Evolutionary conservation across 371 early-diverging fungal genomes (phyloP).

Genomic region (Polyrhizophydium stewartii): DNA sequence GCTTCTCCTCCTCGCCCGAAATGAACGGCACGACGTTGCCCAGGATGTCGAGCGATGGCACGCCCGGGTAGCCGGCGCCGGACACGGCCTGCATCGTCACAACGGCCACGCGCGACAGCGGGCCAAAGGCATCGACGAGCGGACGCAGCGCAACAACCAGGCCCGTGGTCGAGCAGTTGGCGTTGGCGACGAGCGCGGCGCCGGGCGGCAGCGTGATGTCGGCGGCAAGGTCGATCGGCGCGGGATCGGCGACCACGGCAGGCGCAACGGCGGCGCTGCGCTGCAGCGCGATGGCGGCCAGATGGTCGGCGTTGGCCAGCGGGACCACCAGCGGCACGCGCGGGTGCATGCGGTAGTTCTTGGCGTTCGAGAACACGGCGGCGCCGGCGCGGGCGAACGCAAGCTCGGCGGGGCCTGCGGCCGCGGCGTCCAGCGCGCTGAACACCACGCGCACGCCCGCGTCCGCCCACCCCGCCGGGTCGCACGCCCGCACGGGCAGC

Average conservation of each 20-base stretch:
- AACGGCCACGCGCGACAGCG: conserved; percentile 70
- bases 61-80: conserved; percentile 95
- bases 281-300: conserved; percentile 75
- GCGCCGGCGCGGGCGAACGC: conserved; percentile 77
- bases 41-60: conserved; percentile 85
- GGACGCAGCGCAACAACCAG: conserved; percentile 89
- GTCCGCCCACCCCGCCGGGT: conserved; percentile 68
- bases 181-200: conserved; percentile 91
- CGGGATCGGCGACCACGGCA: no score
- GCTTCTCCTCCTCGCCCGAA: conserved; percentile 95
- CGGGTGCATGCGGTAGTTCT: conserved; percentile 87
- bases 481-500: conserved; percentile 69
- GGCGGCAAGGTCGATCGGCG: neutral
- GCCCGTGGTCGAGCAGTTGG: conserved; percentile 96
- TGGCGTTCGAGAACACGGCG: conserved; percentile 92
- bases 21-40: conserved; percentile 94
- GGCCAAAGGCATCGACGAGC: conserved; percentile 84
- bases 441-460: conserved; percentile 77
- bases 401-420: conserved; percentile 82
- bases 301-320: conserved; percentile 82
- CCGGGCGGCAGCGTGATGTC: conserved; percentile 57
- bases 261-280: conserved; percentile 51
- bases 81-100: conserved; percentile 94
- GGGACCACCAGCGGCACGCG: conserved; percentile 91
- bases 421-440: conserved; percentile 88